Conservation (phyloP, 768 basidiomycete genomes). For the Pholiota molesta region DNA sequence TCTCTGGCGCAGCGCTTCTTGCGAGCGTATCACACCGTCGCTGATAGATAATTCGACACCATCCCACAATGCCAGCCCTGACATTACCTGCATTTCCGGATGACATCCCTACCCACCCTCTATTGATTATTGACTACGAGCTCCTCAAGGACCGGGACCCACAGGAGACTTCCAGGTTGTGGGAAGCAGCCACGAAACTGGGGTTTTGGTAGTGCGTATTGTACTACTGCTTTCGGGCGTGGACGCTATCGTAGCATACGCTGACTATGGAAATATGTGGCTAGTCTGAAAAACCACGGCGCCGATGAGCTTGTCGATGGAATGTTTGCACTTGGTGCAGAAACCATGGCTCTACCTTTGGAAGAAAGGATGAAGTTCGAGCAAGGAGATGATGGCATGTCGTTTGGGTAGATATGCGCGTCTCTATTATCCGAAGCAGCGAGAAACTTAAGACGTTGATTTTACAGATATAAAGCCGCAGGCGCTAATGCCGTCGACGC, state of each 20-base stretch:
- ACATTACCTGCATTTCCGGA: conserved; percentile 48
- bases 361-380: conserved; percentile 63
- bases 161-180: conserved; percentile 52
- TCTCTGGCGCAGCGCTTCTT: neutral
- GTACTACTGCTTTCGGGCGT: neutral
- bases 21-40: neutral
- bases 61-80: conserved; percentile 22
- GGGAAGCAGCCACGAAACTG: conserved; percentile 58
- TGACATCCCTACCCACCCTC: conserved; percentile 54
- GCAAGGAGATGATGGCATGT: conserved; percentile 51
- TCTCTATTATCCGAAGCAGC: neutral
- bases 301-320: conserved; percentile 46
- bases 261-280: neutral
- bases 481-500: conserved; percentile 68
- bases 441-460: neutral
- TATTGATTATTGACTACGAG: conserved; percentile 58
- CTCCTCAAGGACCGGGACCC: conserved; percentile 44
- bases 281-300: conserved; percentile 60
- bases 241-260: conserved; percentile 5
- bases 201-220: conserved; percentile 72
- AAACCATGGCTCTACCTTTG: conserved; percentile 53
- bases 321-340: conserved; percentile 61
- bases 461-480: conserved; percentile 56
- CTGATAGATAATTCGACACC: neutral
- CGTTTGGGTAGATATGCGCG: conserved; percentile 35